Base-by-base conservation (phyloP, 192 early-diverging fungal genomes). In the Umbelopsis isabellina region DNA sequence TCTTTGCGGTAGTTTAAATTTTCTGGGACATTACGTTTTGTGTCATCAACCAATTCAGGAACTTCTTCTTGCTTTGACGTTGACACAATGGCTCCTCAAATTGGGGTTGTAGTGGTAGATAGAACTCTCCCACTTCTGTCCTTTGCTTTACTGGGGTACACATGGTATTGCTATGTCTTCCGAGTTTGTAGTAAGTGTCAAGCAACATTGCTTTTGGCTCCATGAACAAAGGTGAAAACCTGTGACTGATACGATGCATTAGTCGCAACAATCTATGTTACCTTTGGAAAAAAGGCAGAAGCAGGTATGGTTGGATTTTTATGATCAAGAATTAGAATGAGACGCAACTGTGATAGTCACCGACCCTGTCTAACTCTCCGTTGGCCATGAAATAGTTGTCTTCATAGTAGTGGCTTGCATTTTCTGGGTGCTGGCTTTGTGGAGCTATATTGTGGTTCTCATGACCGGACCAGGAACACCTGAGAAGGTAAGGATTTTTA, bases 151-250 rank as follows among this genome's bases (percentile, higher is more conserved):
- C 37, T 79, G 12, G 69, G 45, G 2, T 79, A 79, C 68, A 74
- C 77, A 18, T 79, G 73, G 72, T 79, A 79, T 50, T 65, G 71
- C 20, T 79, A 74, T 66, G 58, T 72, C 12, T 74, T 74, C 44
- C 69, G 77, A 51, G 52, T 74, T 20, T 79, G 77, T 68, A 66
- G 77, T 79, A 71, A 72, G 65, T 68, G 21, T 66, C 9, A 4
- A 48, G 13, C 22, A 46, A 18, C 22, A 18, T 10, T 5, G 8
- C 18, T 45, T 20, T 3, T 22, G 9, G 6, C n/a, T 7, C 8
- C 2, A 23, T 30, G 41, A n/a, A 45, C 2, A 4, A 66, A 20
- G 18, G 8, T 20, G 12, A 46, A 23, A 21, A 3, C 11, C 2
- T 47, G 45, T 46, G 4, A 48, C 45, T 46, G 8, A 47, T 22